Evolutionary conservation across 768 basidiomycete species (phyloP).

Genomic region (Leccinum rimulosum): DNA sequence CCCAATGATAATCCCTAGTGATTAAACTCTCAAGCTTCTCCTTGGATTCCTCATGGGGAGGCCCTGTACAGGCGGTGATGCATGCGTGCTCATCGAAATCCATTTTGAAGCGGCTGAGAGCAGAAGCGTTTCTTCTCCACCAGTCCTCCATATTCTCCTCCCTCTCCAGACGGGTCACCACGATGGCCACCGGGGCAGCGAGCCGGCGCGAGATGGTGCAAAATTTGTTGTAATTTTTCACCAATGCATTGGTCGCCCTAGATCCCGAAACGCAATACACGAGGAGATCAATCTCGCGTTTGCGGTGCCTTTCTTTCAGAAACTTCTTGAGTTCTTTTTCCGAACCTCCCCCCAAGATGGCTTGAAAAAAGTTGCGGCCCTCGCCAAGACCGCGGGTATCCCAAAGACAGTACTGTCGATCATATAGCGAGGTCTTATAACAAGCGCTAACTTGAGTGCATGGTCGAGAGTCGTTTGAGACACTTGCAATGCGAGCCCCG

Average conservation of each 20-base stretch:
- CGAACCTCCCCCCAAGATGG: constrained; percentile 7
- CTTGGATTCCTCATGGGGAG: constrained; percentile 13
- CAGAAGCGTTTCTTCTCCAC: constrained; percentile 30
- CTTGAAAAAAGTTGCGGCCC: constrained; percentile 13
- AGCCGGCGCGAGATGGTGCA: constrained; percentile 34
- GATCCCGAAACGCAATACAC: constrained; percentile 38
- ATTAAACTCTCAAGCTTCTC: constrained; percentile 14
- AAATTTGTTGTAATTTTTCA: constrained; percentile 35
- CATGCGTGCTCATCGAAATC: constrained; percentile 39
- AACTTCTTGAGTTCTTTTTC: constrained; percentile 20
- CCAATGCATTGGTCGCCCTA: constrained; percentile 27
- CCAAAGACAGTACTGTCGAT: constrained; percentile 22
- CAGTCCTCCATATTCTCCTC: constrained; percentile 27
- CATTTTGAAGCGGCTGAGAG: constrained; percentile 28
- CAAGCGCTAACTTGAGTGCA: constrained; percentile 11
- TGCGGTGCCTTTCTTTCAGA: constrained; percentile 18
- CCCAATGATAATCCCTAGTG: constrained; percentile 9
- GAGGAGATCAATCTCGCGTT: constrained; percentile 37
- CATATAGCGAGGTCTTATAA: constrained; percentile 9
- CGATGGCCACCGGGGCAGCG: constrained; percentile 36
- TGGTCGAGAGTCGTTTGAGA: constrained; percentile 8
- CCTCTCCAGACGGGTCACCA: constrained; percentile 35
- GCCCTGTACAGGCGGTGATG: constrained; percentile 29
- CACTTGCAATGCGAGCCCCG: too few relatives aligned
- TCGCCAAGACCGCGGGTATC: constrained; percentile 41